Evolutionary conservation across 1,139 yeast genomes (phyloP), one percentile per base, ranked within the genome.

Genomic region (Meyerozyma elateridarum): DNA sequence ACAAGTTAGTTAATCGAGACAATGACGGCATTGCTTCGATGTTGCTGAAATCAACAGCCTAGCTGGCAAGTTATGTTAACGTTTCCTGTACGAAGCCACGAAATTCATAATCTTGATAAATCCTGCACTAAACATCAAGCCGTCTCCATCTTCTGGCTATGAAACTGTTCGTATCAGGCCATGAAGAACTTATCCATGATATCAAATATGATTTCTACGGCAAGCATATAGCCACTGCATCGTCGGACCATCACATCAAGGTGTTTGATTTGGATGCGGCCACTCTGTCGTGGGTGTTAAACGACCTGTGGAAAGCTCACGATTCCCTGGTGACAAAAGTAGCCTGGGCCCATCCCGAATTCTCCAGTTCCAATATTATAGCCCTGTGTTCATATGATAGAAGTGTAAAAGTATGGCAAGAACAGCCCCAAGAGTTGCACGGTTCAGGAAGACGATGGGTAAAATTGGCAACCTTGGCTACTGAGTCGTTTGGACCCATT

Each of bases 261-360:
- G 89, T 89, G 22, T 89, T 87, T 54, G 91, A 83, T 51, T 60
- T 81, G 31, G 85, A 79, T 45, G 56, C 75, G 9, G 42, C 62
- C 17, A 58, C 74, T 5, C 61, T 65, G 19, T 72, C 77, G 19
- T 89, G 96, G 96, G 75, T 74, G 11, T 59, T 83, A 35, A 79
- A 80, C 45, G 96, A 88, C 56, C 79, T 84, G 41, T 89, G 96
- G 94, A 84, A 84, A 46, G 97, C 97, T 1, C 98, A 91, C 52
- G 96, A 91, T 47, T 81, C 95, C 6, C 78, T 89, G 42, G 74
- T 91, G 19, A 83, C 85, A 28, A 77, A 82, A 44, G 67, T 91
- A 5, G 77, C 79, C 33, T 91, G 96, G 95, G 96, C 97, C 1
- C 83, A 85, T 35, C 98, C 98, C 1, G 94, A 88, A 54, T 88